These are phyloP conservation scores for Pseudogymnoascus sp. DNA, from an alignment of 2,329 filamentous ascomycete genomes.

Conservation along the genomic window DNA sequence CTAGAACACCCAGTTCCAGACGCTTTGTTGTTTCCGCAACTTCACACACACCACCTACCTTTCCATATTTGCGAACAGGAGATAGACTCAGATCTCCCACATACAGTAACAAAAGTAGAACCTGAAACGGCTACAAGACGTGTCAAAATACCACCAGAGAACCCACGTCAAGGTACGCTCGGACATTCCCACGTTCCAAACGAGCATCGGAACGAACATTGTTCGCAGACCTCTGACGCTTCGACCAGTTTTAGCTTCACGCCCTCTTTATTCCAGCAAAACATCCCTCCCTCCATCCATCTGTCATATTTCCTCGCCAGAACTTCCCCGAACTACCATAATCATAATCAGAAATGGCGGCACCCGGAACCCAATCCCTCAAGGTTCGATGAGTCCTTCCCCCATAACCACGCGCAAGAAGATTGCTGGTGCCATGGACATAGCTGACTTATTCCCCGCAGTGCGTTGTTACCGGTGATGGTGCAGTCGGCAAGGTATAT, in stretches of 20 bases:
- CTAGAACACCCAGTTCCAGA: neutral
- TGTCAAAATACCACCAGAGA: neutral
- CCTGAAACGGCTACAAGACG: neutral
- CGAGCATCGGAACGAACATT: neutral
- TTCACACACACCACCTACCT: neutral
- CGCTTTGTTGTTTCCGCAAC: neutral
- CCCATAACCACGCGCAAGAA: conserved; percentile 11
- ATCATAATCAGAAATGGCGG: conserved; percentile 54
- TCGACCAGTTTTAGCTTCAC: neutral
- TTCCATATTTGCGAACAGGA: neutral
- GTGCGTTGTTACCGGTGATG: conserved; percentile 98
- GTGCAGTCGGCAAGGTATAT: conserved; percentile 93
- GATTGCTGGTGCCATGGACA: conserved; percentile 8
- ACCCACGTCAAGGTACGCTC: neutral
- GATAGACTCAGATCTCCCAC: neutral
- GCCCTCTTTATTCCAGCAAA: neutral
- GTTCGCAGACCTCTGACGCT: neutral
- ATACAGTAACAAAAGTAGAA: neutral
- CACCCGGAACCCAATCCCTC: conserved; percentile 72
- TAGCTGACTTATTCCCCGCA: conserved; percentile 32
- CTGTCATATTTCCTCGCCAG: neutral
- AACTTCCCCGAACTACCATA: neutral
- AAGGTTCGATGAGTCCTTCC: conserved; percentile 54
- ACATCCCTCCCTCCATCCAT: neutral
- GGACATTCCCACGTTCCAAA: neutral